Conservation (phyloP, 78 protist genomes). For the Chrysochromulina tobinii region DNA sequence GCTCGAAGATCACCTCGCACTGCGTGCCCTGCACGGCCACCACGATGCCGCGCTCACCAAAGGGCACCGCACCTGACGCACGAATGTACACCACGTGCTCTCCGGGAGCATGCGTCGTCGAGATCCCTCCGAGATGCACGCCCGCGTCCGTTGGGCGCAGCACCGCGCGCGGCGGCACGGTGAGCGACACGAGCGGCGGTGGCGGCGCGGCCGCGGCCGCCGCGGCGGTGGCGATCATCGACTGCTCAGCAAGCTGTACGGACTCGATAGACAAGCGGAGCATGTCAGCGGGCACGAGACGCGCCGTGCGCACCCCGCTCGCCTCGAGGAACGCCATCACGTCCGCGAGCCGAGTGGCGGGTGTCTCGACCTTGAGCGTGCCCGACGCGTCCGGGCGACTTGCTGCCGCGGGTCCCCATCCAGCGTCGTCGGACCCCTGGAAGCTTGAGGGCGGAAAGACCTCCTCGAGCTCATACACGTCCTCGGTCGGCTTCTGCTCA, state of each 20-base stretch:
- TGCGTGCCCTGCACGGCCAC: neutral
- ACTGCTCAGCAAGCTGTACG: neutral
- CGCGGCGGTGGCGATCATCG: neutral
- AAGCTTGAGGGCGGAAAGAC: neutral
- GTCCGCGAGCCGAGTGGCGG: neutral
- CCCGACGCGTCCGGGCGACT: neutral
- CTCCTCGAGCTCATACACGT: neutral
- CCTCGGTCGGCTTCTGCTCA: neutral
- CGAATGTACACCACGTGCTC: neutral
- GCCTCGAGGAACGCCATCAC: neutral
- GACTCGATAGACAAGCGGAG: neutral
- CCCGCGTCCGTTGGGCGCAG: neutral
- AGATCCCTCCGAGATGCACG: neutral
- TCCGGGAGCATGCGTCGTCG: neutral
- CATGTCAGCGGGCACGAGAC: neutral
- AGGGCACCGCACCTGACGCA: neutral
- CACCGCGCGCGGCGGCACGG: neutral
- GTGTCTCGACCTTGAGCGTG: too few relatives aligned
- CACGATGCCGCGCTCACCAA: slow-evolving; percentile 16
- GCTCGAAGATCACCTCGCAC: slow-evolving; percentile 18
- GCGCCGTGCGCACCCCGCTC: neutral
- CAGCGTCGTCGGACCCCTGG: neutral
- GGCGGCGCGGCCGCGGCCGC: neutral
- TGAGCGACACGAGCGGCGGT: neutral
- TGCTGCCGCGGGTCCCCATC: slow-evolving; percentile 4